phyloP scores from a whole-genome alignment of 441 rosid species.

The Gossypium davidsonii region DNA sequence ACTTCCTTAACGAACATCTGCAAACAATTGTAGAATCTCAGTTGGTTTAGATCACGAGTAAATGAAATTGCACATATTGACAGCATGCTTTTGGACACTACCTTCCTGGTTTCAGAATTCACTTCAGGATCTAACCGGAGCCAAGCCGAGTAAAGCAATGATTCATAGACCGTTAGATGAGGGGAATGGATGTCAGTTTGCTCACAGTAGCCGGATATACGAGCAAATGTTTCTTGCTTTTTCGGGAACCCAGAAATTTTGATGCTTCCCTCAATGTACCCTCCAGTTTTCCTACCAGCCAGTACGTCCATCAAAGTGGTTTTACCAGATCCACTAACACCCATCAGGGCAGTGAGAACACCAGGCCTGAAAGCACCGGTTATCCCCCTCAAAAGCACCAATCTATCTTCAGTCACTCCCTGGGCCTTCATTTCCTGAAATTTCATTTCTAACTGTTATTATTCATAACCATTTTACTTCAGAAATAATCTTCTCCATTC shows the following conservation, averaged over 20 bases:
- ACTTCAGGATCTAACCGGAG: constrained; percentile 49
- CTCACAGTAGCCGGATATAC: constrained; percentile 70
- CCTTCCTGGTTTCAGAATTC: constrained; percentile 37
- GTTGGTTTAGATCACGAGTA: not conserved
- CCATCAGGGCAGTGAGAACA: constrained; percentile 85
- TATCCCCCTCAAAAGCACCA: constrained; percentile 45
- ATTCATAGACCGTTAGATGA: constrained; percentile 49
- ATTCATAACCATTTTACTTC: not conserved
- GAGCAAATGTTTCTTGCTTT: constrained; percentile 61
- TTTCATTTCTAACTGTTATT: not conserved
- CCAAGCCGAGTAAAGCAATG: constrained; percentile 54
- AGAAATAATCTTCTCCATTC: too few relatives aligned
- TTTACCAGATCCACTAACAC: constrained; percentile 88
- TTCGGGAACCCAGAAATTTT: constrained; percentile 53
- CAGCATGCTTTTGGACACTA: constrained; percentile 7
- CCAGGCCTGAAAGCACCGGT: constrained; percentile 88
- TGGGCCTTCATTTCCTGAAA: constrained; percentile 53
- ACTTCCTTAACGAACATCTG: constrained; percentile 48
- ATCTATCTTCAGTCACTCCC: constrained; percentile 38
- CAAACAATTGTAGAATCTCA: not conserved
- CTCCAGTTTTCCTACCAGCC: constrained; percentile 67
- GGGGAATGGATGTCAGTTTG: constrained; percentile 70
- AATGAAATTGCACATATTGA: not conserved
- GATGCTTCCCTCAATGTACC: constrained; percentile 43
- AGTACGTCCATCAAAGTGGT: constrained; percentile 69